Base-by-base conservation (phyloP, 2,329 filamentous ascomycete genomes). In the Metarhizium guizhouense region DNA sequence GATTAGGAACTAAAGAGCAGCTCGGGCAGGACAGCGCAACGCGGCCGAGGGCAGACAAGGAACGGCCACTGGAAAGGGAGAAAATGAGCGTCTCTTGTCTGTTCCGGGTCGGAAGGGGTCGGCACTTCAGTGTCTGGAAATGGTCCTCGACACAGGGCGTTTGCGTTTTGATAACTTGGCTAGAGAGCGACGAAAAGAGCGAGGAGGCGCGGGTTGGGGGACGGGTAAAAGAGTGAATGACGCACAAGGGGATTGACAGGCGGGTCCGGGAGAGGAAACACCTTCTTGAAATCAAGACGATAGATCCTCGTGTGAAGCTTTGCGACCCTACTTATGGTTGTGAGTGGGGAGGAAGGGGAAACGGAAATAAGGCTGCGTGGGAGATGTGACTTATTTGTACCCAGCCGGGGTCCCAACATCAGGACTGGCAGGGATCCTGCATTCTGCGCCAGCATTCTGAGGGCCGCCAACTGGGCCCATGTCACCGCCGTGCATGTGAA, bases 321-420 rank as follows among this genome's bases (percentile, higher is more conserved):
- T 82, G 80, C 80, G 78, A 77, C 80, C 80, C 78, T 74, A 72
- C 54, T 72, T 70, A 72, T 73, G 77, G 72, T 76, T 69, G 75
- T 72, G 77, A 77, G 77, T 79, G 77, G 74, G 73, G 73, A 73
- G 73, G 70, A 72, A 71, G 73, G 69, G 66, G 63, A 65, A 60
- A 67, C 65, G 66, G 56, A 53, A 57, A 57, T 16, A 50, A 49
- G 54, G 52, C 51, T 52, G 56, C 52, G 53, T 20, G 55, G 38
- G 51, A 55, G 47, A 13, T 36, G 53, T 52, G 55, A 57, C 48
- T 57, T 58, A 54, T 54, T 48, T 54, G 50, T 43, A 54, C 25
- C 52, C 29, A 30, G 25, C 42, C 36, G 16, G 52, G 34, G 52
- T 55, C 38, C 38, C 14, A 11, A 13, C 5, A 55, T 43, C 56